Base-by-base conservation (phyloP, 2,329 filamentous ascomycete genomes). In the Ceratocystis huliohia region DNA sequence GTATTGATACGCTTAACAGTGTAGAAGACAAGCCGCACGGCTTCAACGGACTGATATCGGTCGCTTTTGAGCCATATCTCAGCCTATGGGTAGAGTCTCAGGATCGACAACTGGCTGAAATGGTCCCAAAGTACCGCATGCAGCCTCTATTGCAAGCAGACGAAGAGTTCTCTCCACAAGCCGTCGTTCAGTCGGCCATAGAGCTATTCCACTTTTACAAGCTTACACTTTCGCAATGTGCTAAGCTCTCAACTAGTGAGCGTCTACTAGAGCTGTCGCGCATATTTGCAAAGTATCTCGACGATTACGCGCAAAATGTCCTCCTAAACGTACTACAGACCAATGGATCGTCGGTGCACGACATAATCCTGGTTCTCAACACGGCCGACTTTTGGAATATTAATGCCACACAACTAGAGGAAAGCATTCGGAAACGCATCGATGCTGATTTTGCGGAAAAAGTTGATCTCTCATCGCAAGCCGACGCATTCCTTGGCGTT, bases 141-240 rank as follows among this genome's bases (percentile, higher is more conserved):
- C 91, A 96, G 71, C 88, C 91, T 0, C 81, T 96, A 2, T 82
- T 91, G 50, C 85, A 89, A 2, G 78, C 83, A 0, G 94, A 96
- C 70, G 94, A 99, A 71, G 94, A 99, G 66, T 97, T 97, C 74
- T 89, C 90, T 53, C 81, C 89, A 0, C 90, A 96, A 74, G 86
- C 90, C 57, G 93, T 99, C 66, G 93, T 96, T 67, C 82, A 88
- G 1, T 97, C 94, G 0, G 96, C 94, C 2, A 96, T 96, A 59
- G 94, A 99, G 73, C 83, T 99, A 0, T 99, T 99, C 76, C 91
- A 96, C 72, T 96, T 96, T 74, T 99, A 99, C 77, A 91, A 96
- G 69, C 83, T 93, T 68, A 93, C 91, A 0, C 78, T 99, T 45
- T 91, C 91, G 2, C 94, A 99, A 76, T 99, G 94, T 75, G 91